Base-by-base conservation (phyloP, 2,329 filamentous ascomycete species). In the Dactylellina leptospora region DNA sequence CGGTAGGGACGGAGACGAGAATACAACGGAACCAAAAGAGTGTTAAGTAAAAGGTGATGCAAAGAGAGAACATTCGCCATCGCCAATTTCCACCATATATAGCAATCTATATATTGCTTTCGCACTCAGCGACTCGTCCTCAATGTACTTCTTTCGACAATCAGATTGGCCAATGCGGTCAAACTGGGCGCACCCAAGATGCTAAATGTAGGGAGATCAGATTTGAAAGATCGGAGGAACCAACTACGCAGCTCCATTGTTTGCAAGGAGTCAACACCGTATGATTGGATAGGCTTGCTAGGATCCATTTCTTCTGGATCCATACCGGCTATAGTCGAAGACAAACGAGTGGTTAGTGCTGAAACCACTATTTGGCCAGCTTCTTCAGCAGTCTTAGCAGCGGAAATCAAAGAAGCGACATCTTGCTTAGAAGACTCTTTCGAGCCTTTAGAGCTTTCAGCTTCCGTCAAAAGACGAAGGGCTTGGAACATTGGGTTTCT, bases 401-500 rank as follows among this genome's bases (percentile, higher is more conserved):
- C 51, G 0, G 28, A 27, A 2, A 66, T 27, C 6, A 50, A 13
- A n/a, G 61, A 50, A n/a, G 28, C 42, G 4, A 51, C 23, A 33
- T 56, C 44, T 20, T 33, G 50, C 20, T 50, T 51, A 13, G 28
- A 51, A 13, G 42, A 42, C 5, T 48, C 25, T 42, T 48, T 44
- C 1, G 54, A 45, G 2, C 25, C 27, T 33, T 30, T 58, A 6
- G 25, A 11, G 23, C 16, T 47, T 11, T 58, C 54, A 2, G 38
- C n/a, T 45, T 30, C 25, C 1, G 38, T 58, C 0, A 58, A 25
- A 25, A 23, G 25, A 16, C 55, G 40, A 10, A 60, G 18, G 3
- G 51, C 61, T 16, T 66, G 42, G 45, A 66, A 58, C 61, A 66
- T 58, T 10, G 51, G 51, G 11, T 58, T 66, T 18, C 61, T 40